Evolutionary conservation across 2,329 filamentous ascomycete genomes (phyloP).

Genomic region (Fusarium sp.): DNA sequence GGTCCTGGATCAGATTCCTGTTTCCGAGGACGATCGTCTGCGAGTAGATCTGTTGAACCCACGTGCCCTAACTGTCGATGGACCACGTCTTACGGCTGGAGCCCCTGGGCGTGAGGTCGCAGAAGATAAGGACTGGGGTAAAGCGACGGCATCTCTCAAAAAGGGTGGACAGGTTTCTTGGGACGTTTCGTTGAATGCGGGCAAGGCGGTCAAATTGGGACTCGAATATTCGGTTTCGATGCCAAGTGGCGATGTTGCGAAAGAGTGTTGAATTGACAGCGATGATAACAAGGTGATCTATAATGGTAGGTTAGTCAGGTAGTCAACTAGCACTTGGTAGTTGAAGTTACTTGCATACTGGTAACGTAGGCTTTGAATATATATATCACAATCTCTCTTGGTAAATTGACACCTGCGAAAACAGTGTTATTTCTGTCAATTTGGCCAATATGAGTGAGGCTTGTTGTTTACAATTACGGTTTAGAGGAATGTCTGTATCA

Average conservation of each 20-base stretch:
- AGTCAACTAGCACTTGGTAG: not conserved
- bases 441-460: no score
- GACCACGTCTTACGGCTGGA: constrained; percentile 56
- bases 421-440: no score
- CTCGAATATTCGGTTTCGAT: constrained; percentile 73
- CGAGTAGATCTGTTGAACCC: constrained; percentile 65
- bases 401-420: no score
- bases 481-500: no score
- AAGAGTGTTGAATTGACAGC: constrained; percentile 39
- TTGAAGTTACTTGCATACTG: not conserved
- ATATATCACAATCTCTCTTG: no score
- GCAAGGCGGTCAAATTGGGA: constrained; percentile 67
- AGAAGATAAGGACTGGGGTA: constrained; percentile 64
- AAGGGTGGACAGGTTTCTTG: constrained; percentile 71
- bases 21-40: constrained; percentile 72
- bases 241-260: constrained; percentile 61
- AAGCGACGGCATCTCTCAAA: constrained; percentile 65
- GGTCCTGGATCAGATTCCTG: constrained; percentile 71
- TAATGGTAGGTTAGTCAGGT: not conserved
- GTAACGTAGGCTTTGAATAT: no score
- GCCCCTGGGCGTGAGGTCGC: constrained; percentile 47
- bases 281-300: not conserved
- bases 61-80: constrained; percentile 59
- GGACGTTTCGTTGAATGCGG: constrained; percentile 69
- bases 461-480: no score